Conservation (phyloP, 495 filamentous ascomycete genomes). For the Aspergillus leporis region DNA sequence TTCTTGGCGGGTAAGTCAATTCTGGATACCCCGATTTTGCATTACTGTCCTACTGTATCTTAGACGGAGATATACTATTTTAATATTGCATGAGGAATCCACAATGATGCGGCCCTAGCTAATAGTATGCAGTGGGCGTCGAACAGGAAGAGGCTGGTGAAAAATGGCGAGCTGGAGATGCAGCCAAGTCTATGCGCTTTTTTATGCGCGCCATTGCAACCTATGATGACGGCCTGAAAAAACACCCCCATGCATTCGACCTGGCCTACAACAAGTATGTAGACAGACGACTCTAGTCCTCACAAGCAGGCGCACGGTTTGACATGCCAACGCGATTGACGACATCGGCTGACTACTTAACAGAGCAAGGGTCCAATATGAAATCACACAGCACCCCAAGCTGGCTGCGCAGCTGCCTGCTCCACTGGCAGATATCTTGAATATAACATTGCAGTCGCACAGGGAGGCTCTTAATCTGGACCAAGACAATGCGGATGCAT, state of each 20-base stretch:
- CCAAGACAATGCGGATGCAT: slow-evolving; percentile 60
- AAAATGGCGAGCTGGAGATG: slow-evolving; percentile 74
- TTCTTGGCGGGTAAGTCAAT: slow-evolving; percentile 52
- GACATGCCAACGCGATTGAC: not conserved
- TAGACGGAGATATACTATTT: not conserved
- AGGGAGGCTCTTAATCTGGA: slow-evolving; percentile 57
- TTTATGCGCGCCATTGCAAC: slow-evolving; percentile 65
- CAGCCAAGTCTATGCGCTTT: slow-evolving; percentile 66
- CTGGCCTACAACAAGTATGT: slow-evolving; percentile 73
- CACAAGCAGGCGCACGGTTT: not conserved
- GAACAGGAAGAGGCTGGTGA: slow-evolving; percentile 68
- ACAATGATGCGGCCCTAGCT: not conserved
- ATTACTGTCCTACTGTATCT: not conserved
- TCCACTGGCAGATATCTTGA: slow-evolving; percentile 51
- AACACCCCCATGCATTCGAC: slow-evolving; percentile 61
- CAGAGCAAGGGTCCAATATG: slow-evolving; percentile 64
- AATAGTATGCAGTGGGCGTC: slow-evolving; percentile 54
- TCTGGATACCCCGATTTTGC: not conserved
- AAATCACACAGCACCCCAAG: slow-evolving; percentile 61
- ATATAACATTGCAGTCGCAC: slow-evolving; percentile 60
- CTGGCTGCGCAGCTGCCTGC: slow-evolving; percentile 55
- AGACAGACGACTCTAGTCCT: not conserved
- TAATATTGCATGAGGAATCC: not conserved
- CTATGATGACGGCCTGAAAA: slow-evolving; percentile 61
- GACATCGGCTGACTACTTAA: slow-evolving; percentile 4